phyloP scores from a whole-genome alignment of 2,329 filamentous ascomycete species.

The Botrytis tulipae region DNA sequence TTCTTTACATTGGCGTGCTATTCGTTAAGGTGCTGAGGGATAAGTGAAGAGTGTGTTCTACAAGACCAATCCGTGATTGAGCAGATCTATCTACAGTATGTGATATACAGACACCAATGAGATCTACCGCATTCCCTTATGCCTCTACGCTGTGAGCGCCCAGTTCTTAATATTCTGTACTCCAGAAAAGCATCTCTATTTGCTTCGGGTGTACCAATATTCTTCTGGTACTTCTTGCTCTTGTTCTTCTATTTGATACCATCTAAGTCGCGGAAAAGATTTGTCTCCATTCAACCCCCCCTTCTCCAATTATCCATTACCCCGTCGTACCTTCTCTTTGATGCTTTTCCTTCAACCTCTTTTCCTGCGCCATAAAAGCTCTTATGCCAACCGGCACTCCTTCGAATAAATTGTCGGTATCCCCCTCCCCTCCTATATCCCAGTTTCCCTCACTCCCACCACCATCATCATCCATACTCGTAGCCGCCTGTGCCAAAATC shows the following conservation, averaged over 20 bases:
- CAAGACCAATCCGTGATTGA: not conserved
- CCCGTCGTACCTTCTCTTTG: constrained; percentile 47
- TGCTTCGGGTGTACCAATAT: not conserved
- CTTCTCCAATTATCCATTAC: not conserved
- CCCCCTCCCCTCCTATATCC: constrained; percentile 43
- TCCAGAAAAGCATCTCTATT: not conserved
- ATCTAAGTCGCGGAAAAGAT: not conserved
- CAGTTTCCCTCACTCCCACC: constrained; percentile 72
- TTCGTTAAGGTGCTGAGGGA: not conserved
- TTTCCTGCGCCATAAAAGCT: constrained; percentile 97
- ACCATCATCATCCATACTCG: constrained; percentile 77
- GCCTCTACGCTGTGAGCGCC: not conserved
- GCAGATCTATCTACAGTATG: not conserved
- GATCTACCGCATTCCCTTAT: not conserved
- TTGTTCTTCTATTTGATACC: not conserved
- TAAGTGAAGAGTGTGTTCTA: not conserved
- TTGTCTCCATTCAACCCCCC: not conserved
- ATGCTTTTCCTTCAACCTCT: constrained; percentile 78
- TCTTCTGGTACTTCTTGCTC: not conserved
- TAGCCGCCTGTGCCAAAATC: constrained; percentile 39
- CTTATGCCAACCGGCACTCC: constrained; percentile 87
- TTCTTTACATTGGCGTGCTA: not conserved
- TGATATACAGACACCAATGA: not conserved
- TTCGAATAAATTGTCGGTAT: constrained; percentile 67
- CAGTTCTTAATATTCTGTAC: not conserved